Base-by-base conservation (phyloP, 306 rosid species). In the Cucurbita pepo region DNA sequence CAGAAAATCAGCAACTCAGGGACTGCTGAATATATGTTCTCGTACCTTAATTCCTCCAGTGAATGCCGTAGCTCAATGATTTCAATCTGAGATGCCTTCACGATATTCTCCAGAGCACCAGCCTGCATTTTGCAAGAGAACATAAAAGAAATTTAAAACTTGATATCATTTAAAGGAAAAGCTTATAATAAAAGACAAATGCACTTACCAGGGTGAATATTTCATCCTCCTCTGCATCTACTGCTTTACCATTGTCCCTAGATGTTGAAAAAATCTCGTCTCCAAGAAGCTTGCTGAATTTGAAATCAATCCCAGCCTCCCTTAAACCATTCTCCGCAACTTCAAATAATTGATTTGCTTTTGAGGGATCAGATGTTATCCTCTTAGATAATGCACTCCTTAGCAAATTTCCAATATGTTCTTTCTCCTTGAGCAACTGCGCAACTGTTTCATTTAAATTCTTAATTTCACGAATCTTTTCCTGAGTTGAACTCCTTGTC, bases 31-130 rank as follows among this genome's bases (percentile, higher is more conserved):
- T 44, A 44, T 43, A 12, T 19, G 15, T 10, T 9, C 34, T 52
- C 61, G 72, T 88, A 94, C 97, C 96, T 89, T 79, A 91, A 75
- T 76, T 86, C 92, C 43, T 82, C 94, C 78, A 77, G 86, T 52
- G 88, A 78, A 82, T 91, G 96, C 75, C 82, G 92, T 62, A 94
- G 88, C 38, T 91, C 97, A 66, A 91, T 89, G 79, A 94, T 94
- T 85, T 94, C 99, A 77, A 91, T 83, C 85, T 94, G 99, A 77
- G 99, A 91, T 43, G 85, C 87, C 88, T 89, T 91, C 8, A 94
- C 97, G 48, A 94, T 92, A 81, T 91, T 76, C 90, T 94, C 97
- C 86, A 94, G 78, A 65, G 99, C 95, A 80, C 92, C 91, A 74
- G 99, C 97, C 99, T 94, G 81, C 41, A 79, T 36, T 74, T 11